These are phyloP conservation scores for Cicer yamashitae DNA, from an alignment of 306 rosid species.

Conservation along the genomic window DNA sequence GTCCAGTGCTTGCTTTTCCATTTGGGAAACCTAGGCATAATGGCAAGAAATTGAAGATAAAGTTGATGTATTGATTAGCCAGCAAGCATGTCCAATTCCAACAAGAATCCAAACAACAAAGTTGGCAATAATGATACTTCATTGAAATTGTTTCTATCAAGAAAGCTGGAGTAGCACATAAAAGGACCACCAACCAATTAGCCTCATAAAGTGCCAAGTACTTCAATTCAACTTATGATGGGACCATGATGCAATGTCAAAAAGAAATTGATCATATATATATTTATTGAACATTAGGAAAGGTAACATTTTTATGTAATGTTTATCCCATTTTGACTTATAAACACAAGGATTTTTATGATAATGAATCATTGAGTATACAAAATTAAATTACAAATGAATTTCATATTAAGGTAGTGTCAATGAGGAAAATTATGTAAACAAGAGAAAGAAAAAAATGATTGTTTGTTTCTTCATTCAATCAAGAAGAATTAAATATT, in stretches of 20 bases:
- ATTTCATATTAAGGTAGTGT: slow-evolving; percentile 45
- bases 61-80: slow-evolving; percentile 40
- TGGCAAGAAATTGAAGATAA: slow-evolving; percentile 34
- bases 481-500: slow-evolving; percentile 46
- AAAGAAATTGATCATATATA: slow-evolving; percentile 16
- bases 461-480: slow-evolving; percentile 46
- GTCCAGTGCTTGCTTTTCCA: slow-evolving; percentile 30
- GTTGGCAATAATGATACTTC: slow-evolving; percentile 59
- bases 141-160: slow-evolving; percentile 45
- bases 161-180: slow-evolving; percentile 49
- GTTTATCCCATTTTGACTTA: slow-evolving; percentile 43
- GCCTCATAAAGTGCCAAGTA: slow-evolving; percentile 41
- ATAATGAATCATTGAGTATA: slow-evolving; percentile 51
- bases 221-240: slow-evolving; percentile 38
- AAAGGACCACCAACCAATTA: slow-evolving; percentile 50
- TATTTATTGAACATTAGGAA: not conserved
- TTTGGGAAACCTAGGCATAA: slow-evolving; percentile 31
- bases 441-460: slow-evolving; percentile 20
- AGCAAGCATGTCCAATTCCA: slow-evolving; percentile 47
- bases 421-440: slow-evolving; percentile 37
- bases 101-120: slow-evolving; percentile 46
- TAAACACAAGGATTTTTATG: slow-evolving; percentile 49
- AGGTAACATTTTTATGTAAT: slow-evolving; percentile 31
- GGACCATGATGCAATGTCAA: slow-evolving; percentile 40
- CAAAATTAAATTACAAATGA: slow-evolving; percentile 46